Conservation (phyloP, 2,329 filamentous ascomycete species). For the Alternaria viburni region DNA sequence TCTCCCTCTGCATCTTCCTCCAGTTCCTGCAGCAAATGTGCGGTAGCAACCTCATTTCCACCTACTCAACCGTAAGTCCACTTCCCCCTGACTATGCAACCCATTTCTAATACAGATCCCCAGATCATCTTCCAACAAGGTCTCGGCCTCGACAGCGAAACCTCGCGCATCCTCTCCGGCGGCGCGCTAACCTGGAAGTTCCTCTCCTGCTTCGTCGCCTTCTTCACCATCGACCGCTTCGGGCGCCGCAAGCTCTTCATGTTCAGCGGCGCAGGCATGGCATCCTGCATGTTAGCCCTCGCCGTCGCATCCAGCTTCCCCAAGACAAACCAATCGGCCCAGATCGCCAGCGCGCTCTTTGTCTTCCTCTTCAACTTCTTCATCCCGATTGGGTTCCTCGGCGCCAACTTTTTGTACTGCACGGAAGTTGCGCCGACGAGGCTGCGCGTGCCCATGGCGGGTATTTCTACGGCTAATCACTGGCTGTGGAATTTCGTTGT, state of each 20-base stretch:
- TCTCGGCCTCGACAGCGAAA: slow-evolving; percentile 52
- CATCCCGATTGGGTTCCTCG: slow-evolving; percentile 65
- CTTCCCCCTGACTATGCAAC: slow-evolving; percentile 19
- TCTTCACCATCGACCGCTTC: slow-evolving; percentile 74
- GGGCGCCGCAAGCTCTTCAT: slow-evolving; percentile 67
- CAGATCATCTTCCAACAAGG: slow-evolving; percentile 54
- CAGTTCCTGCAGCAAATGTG: slow-evolving; percentile 61
- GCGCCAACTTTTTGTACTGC: slow-evolving; percentile 66
- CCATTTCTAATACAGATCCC: neutral
- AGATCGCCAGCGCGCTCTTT: slow-evolving; percentile 62
- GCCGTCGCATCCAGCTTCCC: slow-evolving; percentile 60
- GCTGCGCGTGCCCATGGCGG: slow-evolving; percentile 61
- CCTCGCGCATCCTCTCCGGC: slow-evolving; percentile 68
- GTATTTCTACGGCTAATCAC: slow-evolving; percentile 60
- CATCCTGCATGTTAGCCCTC: slow-evolving; percentile 61
- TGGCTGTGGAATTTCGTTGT: slow-evolving; percentile 55
- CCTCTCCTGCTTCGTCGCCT: slow-evolving; percentile 65
- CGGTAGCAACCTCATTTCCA: slow-evolving; percentile 57
- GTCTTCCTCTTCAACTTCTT: slow-evolving; percentile 68
- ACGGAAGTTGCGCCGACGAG: slow-evolving; percentile 63
- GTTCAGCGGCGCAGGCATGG: slow-evolving; percentile 60
- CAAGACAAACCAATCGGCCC: slow-evolving; percentile 53
- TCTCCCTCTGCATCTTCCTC: slow-evolving; percentile 57
- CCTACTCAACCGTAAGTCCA: slow-evolving; percentile 58
- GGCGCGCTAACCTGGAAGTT: slow-evolving; percentile 65